These are phyloP conservation scores for Serpula lacrymans DNA, from an alignment of 768 basidiomycete genomes.

Conservation along the genomic window DNA sequence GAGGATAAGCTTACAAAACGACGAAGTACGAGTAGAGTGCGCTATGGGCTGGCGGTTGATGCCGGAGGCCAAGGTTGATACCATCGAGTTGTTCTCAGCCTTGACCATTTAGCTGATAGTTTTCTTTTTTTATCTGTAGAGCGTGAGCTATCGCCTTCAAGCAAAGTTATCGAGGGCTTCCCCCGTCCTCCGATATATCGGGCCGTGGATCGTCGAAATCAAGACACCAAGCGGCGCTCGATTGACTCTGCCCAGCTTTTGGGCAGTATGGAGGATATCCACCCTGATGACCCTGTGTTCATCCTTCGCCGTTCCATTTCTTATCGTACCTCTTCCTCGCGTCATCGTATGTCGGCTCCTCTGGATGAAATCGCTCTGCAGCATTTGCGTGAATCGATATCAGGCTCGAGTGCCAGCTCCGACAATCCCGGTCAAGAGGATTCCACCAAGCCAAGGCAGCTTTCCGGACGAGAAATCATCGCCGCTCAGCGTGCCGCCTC, in stretches of 20 bases:
- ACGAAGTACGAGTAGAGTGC: slow-evolving; percentile 70
- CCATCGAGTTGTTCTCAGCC: slow-evolving; percentile 4
- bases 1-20: slow-evolving; percentile 89
- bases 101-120: slow-evolving; percentile 2
- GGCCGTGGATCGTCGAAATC: slow-evolving; percentile 54
- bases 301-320: slow-evolving; percentile 79
- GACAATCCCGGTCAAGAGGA: slow-evolving; percentile 33
- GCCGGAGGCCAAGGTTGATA: slow-evolving; percentile 62
- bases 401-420: slow-evolving; percentile 54
- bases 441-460: slow-evolving; percentile 36
- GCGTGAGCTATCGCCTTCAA: slow-evolving; percentile 72
- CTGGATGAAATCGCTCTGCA: slow-evolving; percentile 82
- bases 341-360: slow-evolving; percentile 69
- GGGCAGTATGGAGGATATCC: slow-evolving; percentile 71
- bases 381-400: slow-evolving; percentile 61
- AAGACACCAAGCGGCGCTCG: slow-evolving; percentile 78
- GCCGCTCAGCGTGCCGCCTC: slow-evolving; percentile 87
- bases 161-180: slow-evolving; percentile 83
- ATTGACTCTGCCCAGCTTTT: slow-evolving; percentile 74
- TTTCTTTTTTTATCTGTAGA: slow-evolving; percentile 43
- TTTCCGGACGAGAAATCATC: slow-evolving; percentile 85
- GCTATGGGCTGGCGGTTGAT: slow-evolving; percentile 74
- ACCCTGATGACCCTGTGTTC: slow-evolving; percentile 83
- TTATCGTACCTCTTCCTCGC: slow-evolving; percentile 69
- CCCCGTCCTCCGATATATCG: slow-evolving; percentile 69